A percentile compares a stretch with the other conserved stretches of the same genome.
Conservation (phyloP, 2,329 filamentous ascomycete genomes). For the Peltaster fructicola region DNA sequence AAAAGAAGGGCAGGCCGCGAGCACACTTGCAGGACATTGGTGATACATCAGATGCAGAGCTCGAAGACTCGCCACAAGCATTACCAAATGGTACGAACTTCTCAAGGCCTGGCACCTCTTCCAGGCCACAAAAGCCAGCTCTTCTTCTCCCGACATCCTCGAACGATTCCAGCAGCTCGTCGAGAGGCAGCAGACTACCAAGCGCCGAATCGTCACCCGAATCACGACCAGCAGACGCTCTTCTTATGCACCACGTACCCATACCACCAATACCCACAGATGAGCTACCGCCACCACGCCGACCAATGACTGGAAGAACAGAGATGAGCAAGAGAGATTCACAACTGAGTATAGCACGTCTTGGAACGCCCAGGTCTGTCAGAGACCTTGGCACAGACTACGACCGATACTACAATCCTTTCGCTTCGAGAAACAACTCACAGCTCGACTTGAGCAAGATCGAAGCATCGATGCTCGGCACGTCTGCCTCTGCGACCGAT, state of each 20-base stretch:
- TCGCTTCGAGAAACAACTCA: slow-evolving; percentile 18
- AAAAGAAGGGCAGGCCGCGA: slow-evolving; percentile 6
- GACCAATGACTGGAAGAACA: slow-evolving; percentile 6
- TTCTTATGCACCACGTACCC: slow-evolving; percentile 2
- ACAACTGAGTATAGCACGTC: slow-evolving; percentile 11
- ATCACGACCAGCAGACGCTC: slow-evolving; percentile 2
- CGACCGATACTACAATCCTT: slow-evolving; percentile 22
- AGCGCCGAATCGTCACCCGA: slow-evolving; percentile 2
- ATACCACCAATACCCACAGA: slow-evolving; percentile 3
- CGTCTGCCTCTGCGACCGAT: slow-evolving; percentile 8
- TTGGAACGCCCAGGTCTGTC: slow-evolving; percentile 16
- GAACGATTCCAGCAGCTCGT: slow-evolving; percentile 4
- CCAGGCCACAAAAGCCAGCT: slow-evolving; percentile 2
- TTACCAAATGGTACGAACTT: not conserved
- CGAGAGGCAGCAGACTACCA: too few relatives aligned
- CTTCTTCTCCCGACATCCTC: slow-evolving; percentile 3
- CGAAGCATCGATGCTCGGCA: slow-evolving; percentile 8
- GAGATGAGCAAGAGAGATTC: slow-evolving; percentile 12
- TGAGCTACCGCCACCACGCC: slow-evolving; percentile 4
- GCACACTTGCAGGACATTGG: slow-evolving; percentile 1
- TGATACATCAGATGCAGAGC: slow-evolving; percentile 1
- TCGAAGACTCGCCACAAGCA: slow-evolving; percentile 1
- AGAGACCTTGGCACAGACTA: slow-evolving; percentile 21
- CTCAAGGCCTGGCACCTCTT: slow-evolving; percentile 2
- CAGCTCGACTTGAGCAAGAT: slow-evolving; percentile 14